These are phyloP conservation scores for Pleurozium schreberi DNA, from an alignment of 225 moss, liverwort and hornwort genomes.

Conservation along the genomic window DNA sequence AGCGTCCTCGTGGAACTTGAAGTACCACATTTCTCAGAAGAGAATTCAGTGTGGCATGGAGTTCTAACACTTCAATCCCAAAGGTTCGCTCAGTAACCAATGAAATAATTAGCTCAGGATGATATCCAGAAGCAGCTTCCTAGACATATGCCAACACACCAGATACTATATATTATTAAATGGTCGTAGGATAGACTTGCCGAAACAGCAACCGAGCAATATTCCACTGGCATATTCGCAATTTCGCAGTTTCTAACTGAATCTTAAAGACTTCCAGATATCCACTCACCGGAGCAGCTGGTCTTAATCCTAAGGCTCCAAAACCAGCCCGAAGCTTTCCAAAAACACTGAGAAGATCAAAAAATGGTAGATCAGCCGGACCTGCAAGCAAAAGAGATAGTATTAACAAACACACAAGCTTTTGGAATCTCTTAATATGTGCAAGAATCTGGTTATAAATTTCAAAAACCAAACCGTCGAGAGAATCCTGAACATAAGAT, in stretches of 20 bases:
- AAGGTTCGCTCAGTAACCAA: background rate
- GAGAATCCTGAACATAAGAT: background rate
- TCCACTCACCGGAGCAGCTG: slow-evolving; percentile 66
- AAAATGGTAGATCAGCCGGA: slow-evolving; percentile 70
- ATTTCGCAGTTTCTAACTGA: background rate
- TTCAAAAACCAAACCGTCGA: background rate
- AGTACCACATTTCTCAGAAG: background rate
- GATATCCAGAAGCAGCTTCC: background rate
- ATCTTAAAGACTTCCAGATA: background rate
- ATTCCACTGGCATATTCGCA: background rate
- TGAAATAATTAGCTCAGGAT: background rate
- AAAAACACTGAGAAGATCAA: slow-evolving; percentile 86
- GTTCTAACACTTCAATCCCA: background rate
- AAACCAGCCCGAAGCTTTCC: slow-evolving; percentile 98
- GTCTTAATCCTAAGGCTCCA: slow-evolving; percentile 79
- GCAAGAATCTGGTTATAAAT: background rate
- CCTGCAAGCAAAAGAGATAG: slow-evolving; percentile 15
- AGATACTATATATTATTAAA: background rate
- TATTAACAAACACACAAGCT: background rate
- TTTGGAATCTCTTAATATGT: background rate
- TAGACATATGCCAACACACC: background rate
- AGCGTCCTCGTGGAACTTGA: background rate
- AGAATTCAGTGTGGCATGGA: background rate
- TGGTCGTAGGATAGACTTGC: background rate
- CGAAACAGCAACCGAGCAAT: background rate